These are phyloP conservation scores for Cardamine chenopodiifolia DNA, from an alignment of 345 rosid genomes.

Conservation along the genomic window DNA sequence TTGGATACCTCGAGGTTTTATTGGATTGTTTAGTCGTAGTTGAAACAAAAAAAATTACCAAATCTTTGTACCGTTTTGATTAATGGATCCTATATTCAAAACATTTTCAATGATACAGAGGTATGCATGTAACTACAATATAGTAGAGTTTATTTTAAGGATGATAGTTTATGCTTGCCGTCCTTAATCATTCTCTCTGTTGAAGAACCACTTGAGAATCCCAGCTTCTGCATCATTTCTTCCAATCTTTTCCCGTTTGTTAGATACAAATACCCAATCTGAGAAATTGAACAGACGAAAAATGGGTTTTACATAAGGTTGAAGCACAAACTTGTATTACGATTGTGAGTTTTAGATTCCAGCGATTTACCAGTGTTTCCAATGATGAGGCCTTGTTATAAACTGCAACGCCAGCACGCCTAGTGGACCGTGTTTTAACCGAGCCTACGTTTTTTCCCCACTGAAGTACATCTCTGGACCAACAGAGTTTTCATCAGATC, in stretches of 20 bases:
- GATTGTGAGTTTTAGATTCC: not conserved
- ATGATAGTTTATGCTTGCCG: conserved; percentile 43
- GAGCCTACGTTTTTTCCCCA: conserved; percentile 76
- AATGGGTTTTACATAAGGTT: not conserved
- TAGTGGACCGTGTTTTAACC: conserved; percentile 60
- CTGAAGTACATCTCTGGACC: conserved; percentile 52
- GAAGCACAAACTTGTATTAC: conserved; percentile 1
- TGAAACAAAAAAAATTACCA: conserved; percentile 14
- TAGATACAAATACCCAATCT: conserved; percentile 87
- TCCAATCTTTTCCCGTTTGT: conserved; percentile 70
- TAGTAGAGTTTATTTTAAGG: conserved; percentile 5
- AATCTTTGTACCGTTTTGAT: conserved; percentile 8
- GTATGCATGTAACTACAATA: not conserved
- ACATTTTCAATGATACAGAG: conserved; percentile 21
- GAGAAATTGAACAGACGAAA: not conserved
- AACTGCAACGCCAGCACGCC: conserved; percentile 68
- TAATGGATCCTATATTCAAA: conserved; percentile 5
- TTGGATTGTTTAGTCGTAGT: conserved; percentile 23
- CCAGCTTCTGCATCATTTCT: conserved; percentile 77
- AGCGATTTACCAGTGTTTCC: conserved; percentile 61
- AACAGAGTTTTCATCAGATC: not conserved
- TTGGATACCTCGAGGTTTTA: conserved; percentile 16
- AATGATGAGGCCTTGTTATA: conserved; percentile 75
- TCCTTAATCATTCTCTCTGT: conserved; percentile 50
- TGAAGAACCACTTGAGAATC: conserved; percentile 70